These are phyloP conservation scores for Ceratobasidium theobromae DNA, from an alignment of 1,284 basidiomycete species.

Conservation along the genomic window DNA sequence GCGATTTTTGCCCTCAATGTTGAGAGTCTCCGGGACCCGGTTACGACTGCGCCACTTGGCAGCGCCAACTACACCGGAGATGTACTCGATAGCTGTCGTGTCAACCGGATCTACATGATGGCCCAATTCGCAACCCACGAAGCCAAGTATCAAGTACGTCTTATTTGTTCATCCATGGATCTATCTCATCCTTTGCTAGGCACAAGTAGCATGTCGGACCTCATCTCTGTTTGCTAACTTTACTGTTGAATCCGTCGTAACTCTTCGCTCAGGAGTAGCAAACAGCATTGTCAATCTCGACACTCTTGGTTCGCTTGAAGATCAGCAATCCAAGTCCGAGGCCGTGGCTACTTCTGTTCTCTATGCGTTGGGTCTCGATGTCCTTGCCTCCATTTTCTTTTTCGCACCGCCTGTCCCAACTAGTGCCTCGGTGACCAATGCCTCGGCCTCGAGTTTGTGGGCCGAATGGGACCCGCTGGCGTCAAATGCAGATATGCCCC, in stretches of 20 bases:
- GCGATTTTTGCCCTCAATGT: conserved; percentile 12
- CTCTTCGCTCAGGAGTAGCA: conserved; percentile 6
- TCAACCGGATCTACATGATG: conserved; percentile 29
- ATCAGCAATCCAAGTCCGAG: conserved; percentile 11
- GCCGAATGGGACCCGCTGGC: conserved; percentile 27
- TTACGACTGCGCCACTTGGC: conserved; percentile 8
- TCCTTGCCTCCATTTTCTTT: conserved; percentile 5
- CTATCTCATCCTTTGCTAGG: not conserved
- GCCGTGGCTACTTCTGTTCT: conserved; percentile 13
- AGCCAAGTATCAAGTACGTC: not conserved
- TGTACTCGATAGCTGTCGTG: conserved; percentile 27
- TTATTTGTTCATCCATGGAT: not conserved
- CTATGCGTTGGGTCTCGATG: conserved; percentile 14
- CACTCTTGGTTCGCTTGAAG: not conserved
- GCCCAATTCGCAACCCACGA: conserved; percentile 17
- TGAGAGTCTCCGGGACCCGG: conserved; percentile 20
- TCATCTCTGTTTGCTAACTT: conserved; percentile 9
- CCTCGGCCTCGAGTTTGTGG: conserved; percentile 7
- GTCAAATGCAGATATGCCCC: not conserved
- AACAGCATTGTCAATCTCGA: conserved; percentile 20
- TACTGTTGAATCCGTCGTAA: conserved; percentile 4
- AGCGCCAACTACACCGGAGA: conserved; percentile 23
- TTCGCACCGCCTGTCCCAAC: not conserved
- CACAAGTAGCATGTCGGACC: conserved; percentile 14
- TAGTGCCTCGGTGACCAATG: not conserved